Base-by-base conservation (phyloP, 768 basidiomycete genomes). In the Boletus sp. region DNA sequence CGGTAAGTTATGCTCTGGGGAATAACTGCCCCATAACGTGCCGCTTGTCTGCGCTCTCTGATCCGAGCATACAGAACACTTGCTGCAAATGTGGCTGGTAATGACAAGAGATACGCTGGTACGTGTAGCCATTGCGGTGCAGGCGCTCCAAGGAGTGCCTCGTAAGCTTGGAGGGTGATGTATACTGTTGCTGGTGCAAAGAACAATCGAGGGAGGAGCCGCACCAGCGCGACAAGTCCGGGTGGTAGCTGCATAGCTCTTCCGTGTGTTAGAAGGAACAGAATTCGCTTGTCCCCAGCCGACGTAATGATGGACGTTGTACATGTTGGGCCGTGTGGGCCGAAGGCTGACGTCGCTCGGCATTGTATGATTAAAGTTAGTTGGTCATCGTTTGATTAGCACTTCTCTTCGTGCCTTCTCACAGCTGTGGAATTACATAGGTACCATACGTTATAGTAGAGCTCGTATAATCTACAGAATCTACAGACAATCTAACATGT, bases 11-110 rank as follows among this genome's bases (percentile, higher is more conserved):
- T 63, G 17, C 55, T 65, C 1, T 79, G 79, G 0, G 77, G 65
- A n/a, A 79, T 64, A 10, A 76, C 74, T 29, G 82, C 82, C 4
- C 81, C 82, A 21, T 73, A 45, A 1, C 67, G 65, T 7, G 72
- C 72, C 7, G 83, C 83, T 13, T 70, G 64, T 9, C 76, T 71
- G 35, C 62, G 70, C 14, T 79, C 65, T 11, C 77, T 75, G 3
- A 82, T 79, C 1, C 62, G 47, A 40, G 83, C 71, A 53, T 81
- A 85, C 48, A 77, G 7, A 0, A 71, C 50, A 14, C 52, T 57
- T 7, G 51, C 44, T 1, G 59, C 46, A 10, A 70, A 55, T 1
- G 64, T 55, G 9, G 44, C 21, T 21, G 72, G 65, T 0, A 75
- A 56, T 7, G 63, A 68, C 8, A 64, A 39, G 2, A 72, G 33